A percentile compares a stretch with the other conserved stretches of the same genome.
Evolutionary conservation across 1,284 basidiomycete genomes (phyloP).

Genomic region (Cryptococcus sp.): DNA sequence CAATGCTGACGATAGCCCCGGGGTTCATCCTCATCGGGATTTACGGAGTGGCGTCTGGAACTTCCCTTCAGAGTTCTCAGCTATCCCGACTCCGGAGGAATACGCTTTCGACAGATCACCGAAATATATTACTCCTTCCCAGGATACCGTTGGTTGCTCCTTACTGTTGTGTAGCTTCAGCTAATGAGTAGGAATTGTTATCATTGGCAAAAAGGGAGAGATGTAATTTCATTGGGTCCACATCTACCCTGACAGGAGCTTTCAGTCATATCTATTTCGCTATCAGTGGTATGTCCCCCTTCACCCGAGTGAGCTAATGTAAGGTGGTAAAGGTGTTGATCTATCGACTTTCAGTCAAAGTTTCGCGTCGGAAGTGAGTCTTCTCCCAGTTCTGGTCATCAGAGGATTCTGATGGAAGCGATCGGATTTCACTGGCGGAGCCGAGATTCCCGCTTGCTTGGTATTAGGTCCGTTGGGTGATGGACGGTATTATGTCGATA

Average conservation of each 20-base stretch:
- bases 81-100: constrained; percentile 72
- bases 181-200: constrained; percentile 57
- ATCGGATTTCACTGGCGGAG: constrained; percentile 68
- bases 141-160: constrained; percentile 59
- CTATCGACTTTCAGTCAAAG: constrained; percentile 56
- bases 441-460: constrained; percentile 73
- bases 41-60: constrained; percentile 83
- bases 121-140: constrained; percentile 74
- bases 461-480: constrained; percentile 56
- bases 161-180: background rate
- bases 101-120: constrained; percentile 83
- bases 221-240: constrained; percentile 75
- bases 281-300: constrained; percentile 47
- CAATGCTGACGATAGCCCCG: constrained; percentile 57
- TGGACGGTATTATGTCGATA: constrained; percentile 76
- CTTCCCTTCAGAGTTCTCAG: constrained; percentile 62
- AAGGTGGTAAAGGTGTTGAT: constrained; percentile 61
- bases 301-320: background rate
- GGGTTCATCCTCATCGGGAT: constrained; percentile 88
- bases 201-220: constrained; percentile 55
- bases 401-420: constrained; percentile 53
- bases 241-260: constrained; percentile 82
- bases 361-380: constrained; percentile 60
- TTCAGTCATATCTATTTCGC: constrained; percentile 86
- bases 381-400: constrained; percentile 1